phyloP scores from a whole-genome alignment of 1,139 yeast genomes.

The Blastobotrys illinoisensis region DNA sequence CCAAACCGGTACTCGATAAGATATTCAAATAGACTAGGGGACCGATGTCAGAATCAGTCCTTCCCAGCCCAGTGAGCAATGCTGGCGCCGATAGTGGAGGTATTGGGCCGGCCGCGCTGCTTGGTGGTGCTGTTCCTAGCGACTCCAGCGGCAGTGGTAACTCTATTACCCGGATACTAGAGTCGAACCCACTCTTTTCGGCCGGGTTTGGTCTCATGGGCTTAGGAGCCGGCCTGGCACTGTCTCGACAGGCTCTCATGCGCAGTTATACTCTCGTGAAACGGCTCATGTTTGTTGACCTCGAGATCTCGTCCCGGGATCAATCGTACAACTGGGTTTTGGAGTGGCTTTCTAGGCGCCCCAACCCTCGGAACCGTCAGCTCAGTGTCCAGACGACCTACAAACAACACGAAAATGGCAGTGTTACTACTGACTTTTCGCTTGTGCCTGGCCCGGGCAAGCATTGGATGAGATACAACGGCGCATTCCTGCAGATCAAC shows the following conservation, averaged over 20 bases:
- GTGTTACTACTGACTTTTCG: conserved; percentile 79
- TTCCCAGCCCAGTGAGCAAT: background rate
- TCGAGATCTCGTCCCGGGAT: conserved; percentile 91
- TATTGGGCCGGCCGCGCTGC: background rate
- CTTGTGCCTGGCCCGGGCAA: conserved; percentile 98
- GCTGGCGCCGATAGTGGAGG: background rate
- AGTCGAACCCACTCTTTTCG: conserved; percentile 85
- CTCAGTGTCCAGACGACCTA: conserved; percentile 84
- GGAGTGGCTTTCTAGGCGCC: conserved; percentile 90
- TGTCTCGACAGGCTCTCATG: conserved; percentile 65
- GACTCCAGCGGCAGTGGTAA: background rate
- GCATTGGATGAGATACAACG: conserved; percentile 77
- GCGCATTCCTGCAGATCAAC: conserved; percentile 82
- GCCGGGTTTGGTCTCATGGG: conserved; percentile 97
- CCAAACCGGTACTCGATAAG: background rate
- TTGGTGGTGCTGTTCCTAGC: background rate
- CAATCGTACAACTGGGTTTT: conserved; percentile 92
- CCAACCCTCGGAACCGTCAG: conserved; percentile 67
- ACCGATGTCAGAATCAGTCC: background rate
- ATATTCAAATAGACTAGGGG: background rate
- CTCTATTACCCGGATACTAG: conserved; percentile 44
- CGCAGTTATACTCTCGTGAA: conserved; percentile 64
- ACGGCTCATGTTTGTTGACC: conserved; percentile 80
- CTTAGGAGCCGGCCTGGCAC: conserved; percentile 78
- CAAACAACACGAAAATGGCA: conserved; percentile 88